Conservation (phyloP, 352 stramenopile genomes). For the Globisporangium recalcitrans region DNA sequence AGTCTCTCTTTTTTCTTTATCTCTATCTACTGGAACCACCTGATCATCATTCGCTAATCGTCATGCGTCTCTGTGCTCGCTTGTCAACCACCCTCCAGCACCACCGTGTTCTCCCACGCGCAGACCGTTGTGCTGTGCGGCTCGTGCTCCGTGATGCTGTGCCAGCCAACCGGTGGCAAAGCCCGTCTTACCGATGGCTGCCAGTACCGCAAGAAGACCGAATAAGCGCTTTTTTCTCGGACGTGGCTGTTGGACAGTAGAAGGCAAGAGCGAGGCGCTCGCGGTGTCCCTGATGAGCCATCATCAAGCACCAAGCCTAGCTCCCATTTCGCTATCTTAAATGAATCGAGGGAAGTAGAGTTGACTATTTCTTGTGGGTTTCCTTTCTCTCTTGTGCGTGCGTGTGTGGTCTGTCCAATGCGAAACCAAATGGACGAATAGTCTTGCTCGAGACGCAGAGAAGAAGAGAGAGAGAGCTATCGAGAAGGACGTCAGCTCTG, state of each 20-base stretch:
- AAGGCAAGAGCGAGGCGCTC: slow-evolving; percentile 21
- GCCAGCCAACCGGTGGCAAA: slow-evolving; percentile 97
- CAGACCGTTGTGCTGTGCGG: slow-evolving; percentile 98
- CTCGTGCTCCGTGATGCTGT: slow-evolving; percentile 97
- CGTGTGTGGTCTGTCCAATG: background rate
- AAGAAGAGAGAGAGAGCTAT: background rate
- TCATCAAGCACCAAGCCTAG: background rate
- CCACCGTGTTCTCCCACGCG: slow-evolving; percentile 98
- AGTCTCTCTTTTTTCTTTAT: slow-evolving; percentile 10
- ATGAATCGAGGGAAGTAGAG: slow-evolving; percentile 57
- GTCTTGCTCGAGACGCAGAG: background rate
- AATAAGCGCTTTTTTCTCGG: slow-evolving; percentile 76
- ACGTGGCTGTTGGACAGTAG: slow-evolving; percentile 26
- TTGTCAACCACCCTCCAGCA: slow-evolving; percentile 47
- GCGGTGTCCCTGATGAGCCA: background rate
- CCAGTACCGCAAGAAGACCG: slow-evolving; percentile 99
- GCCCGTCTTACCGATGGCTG: slow-evolving; percentile 98
- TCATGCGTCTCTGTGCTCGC: background rate
- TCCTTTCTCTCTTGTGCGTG: slow-evolving; percentile 19
- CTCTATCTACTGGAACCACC: background rate
- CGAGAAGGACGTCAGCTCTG: background rate
- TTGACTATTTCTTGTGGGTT: slow-evolving; percentile 60
- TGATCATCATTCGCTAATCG: background rate
- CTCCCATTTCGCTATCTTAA: slow-evolving; percentile 19
- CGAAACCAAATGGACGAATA: background rate